Evolutionary conservation across 305 asterid species (phyloP).

Genomic region (Rubia balearica): DNA sequence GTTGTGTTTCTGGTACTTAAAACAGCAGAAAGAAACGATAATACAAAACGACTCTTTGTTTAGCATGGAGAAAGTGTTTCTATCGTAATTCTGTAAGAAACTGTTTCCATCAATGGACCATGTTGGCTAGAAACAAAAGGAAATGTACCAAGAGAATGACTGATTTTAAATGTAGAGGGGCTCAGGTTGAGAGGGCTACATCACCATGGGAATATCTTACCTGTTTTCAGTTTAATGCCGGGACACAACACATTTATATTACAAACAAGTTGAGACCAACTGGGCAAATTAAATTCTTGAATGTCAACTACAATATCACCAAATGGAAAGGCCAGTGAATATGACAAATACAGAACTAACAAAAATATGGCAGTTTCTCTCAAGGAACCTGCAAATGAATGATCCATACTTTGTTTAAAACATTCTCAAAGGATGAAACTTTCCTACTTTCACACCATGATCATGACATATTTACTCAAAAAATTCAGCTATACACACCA

Average conservation of each 20-base stretch:
- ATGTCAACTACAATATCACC: background rate
- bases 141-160: background rate
- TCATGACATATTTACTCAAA: background rate
- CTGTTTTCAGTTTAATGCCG: background rate
- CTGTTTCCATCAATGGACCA: background rate
- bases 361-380: background rate
- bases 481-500: background rate
- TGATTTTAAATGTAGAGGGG: background rate
- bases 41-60: background rate
- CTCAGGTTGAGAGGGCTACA: too few relatives aligned
- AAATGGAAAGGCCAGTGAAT: constrained; percentile 1
- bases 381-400: background rate
- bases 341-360: background rate
- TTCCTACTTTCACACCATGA: constrained; percentile 2
- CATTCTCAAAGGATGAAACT: constrained; percentile 4
- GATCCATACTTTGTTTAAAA: background rate
- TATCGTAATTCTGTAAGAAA: background rate
- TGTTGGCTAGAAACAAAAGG: constrained; percentile 1
- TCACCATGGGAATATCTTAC: background rate
- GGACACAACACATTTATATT: background rate
- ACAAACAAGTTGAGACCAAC: background rate
- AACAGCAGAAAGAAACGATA: background rate
- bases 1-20: background rate
- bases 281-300: background rate
- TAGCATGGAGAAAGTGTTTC: too few relatives aligned